Conservation (phyloP, 768 basidiomycete species). For the Podaxis sp. region DNA sequence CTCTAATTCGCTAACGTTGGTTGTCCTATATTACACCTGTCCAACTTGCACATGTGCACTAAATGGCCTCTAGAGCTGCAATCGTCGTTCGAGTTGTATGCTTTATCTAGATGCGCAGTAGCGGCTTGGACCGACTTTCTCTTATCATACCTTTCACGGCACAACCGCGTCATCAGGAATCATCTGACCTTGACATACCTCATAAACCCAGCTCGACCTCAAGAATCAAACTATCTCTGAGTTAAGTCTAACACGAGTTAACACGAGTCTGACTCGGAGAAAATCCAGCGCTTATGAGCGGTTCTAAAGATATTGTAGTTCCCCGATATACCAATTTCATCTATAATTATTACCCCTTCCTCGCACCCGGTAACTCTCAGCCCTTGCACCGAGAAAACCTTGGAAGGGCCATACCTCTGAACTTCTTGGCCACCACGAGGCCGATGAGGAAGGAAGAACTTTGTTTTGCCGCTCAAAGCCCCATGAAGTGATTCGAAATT, state of each 20-base stretch:
- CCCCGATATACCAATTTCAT: background rate
- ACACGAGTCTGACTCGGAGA: conserved; percentile 7
- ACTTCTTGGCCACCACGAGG: background rate
- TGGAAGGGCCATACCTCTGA: background rate
- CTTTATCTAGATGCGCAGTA: too few relatives aligned
- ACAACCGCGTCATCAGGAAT: background rate
- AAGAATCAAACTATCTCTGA: background rate
- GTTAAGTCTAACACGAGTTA: background rate
- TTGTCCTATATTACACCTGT: background rate
- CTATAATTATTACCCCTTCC: background rate
- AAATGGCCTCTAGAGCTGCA: background rate
- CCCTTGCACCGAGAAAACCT: background rate
- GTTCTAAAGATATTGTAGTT: background rate
- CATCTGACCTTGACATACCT: background rate
- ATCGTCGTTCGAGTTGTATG: too few relatives aligned
- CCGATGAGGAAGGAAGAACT: background rate
- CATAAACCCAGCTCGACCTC: background rate
- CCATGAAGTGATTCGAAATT: background rate
- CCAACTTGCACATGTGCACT: background rate
- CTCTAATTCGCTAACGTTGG: background rate
- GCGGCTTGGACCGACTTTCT: too few relatives aligned
- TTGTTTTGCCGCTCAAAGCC: background rate
- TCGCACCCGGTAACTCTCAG: background rate
- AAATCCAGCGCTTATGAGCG: background rate
- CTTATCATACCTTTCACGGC: too few relatives aligned